Conservation (phyloP, 2,329 filamentous ascomycete genomes). For the Neopestalotiopsis sp. region DNA sequence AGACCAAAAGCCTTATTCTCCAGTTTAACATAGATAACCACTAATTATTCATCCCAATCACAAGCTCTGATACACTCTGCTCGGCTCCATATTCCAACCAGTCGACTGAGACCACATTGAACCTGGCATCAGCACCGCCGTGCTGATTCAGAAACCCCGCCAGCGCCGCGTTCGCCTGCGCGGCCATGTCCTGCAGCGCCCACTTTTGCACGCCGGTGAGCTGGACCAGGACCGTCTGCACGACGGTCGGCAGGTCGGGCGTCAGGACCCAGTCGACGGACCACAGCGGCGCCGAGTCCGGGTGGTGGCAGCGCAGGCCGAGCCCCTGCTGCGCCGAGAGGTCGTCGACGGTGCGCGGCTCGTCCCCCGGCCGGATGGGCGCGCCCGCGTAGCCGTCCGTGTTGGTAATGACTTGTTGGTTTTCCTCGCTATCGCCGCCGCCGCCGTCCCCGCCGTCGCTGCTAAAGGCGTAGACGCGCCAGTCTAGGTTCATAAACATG, state of each 20-base stretch:
- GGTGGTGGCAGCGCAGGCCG: not conserved
- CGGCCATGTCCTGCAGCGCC: not conserved
- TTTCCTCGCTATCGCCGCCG: too few relatives aligned
- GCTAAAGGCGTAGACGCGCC: not conserved
- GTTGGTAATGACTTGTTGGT: not conserved
- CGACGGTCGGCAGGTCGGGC: not conserved
- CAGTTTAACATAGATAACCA: not conserved
- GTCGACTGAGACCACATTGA: not conserved
- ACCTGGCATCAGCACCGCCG: not conserved
- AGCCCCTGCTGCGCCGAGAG: not conserved
- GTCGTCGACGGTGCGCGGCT: not conserved
- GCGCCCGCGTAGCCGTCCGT: not conserved
- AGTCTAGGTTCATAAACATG: conserved; percentile 1
- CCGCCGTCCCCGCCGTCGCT: not conserved
- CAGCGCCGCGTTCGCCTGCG: not conserved
- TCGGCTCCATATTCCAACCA: not conserved
- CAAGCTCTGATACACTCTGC: not conserved
- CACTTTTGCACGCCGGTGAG: not conserved
- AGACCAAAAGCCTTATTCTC: not conserved
- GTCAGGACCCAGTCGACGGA: not conserved
- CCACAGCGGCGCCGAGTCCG: not conserved
- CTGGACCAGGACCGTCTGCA: not conserved
- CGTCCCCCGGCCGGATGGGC: not conserved
- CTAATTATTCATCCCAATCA: not conserved
- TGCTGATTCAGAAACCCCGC: not conserved